Percentiles rank a stretch among this genome's conserved stretches.
These are phyloP conservation scores for Sechiopsis laciniata DNA, from an alignment of 306 rosid species.

Conservation along the genomic window DNA sequence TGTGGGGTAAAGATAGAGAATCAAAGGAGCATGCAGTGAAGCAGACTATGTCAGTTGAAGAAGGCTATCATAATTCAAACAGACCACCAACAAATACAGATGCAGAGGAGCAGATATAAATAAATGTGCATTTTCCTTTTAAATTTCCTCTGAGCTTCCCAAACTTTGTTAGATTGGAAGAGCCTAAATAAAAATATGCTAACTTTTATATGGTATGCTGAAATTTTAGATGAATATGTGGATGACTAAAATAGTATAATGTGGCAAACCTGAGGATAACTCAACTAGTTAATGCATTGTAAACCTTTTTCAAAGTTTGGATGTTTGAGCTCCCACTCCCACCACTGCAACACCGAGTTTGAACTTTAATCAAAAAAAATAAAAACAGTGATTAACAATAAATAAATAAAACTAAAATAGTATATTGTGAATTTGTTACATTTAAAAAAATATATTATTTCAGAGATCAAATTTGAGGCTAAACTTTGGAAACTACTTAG, in stretches of 20 bases:
- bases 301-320: background rate
- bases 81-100: conserved; percentile 3
- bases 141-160: background rate
- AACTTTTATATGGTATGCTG: background rate
- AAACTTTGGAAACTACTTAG: too few species aligned
- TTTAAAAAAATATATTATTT: too few species aligned
- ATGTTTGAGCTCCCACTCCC: background rate
- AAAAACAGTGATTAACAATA: too few species aligned
- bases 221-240: background rate
- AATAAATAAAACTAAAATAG: background rate
- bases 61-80: conserved; percentile 4
- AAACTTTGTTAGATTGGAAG: background rate
- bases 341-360: background rate
- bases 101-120: conserved; percentile 15
- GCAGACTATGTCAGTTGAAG: conserved; percentile 39
- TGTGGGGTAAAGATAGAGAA: conserved; percentile 71
- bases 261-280: background rate
- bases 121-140: background rate
- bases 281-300: background rate
- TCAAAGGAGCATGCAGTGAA: conserved; percentile 26
- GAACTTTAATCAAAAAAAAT: background rate
- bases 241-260: background rate
- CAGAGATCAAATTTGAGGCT: too few species aligned
- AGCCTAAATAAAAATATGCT: background rate
- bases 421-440: background rate